These are phyloP conservation scores for Plasmodium cynomolgi DNA, from an alignment of 169 alveolate genomes.

Conservation along the genomic window DNA sequence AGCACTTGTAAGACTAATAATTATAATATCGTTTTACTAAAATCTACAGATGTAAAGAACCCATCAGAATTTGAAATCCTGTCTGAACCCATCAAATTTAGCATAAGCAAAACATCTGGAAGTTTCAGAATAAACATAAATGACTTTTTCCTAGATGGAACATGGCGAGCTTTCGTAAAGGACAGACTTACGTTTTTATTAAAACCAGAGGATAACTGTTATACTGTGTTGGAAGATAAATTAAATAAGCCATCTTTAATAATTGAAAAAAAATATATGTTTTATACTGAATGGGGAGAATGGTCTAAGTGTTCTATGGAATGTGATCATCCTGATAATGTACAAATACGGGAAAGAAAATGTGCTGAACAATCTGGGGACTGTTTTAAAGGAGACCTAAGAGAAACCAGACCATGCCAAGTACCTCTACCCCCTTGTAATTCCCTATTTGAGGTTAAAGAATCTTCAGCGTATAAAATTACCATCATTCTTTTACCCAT, in stretches of 20 bases:
- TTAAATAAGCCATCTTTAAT: slow-evolving; percentile 49
- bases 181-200: slow-evolving; percentile 50
- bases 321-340: slow-evolving; percentile 47
- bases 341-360: slow-evolving; percentile 70
- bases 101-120: slow-evolving; percentile 34
- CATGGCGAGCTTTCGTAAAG: slow-evolving; percentile 61
- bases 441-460: slow-evolving; percentile 8
- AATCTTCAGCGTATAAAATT: slow-evolving; percentile 34
- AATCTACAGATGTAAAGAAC: slow-evolving; percentile 32
- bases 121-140: slow-evolving; percentile 38
- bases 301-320: slow-evolving; percentile 72
- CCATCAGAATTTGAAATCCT: slow-evolving; percentile 65
- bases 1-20: slow-evolving; percentile 7
- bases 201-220: slow-evolving; percentile 58
- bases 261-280: slow-evolving; percentile 31
- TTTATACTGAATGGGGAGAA: slow-evolving; percentile 71
- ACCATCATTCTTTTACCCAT: slow-evolving; percentile 28
- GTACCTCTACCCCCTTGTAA: slow-evolving; percentile 51
- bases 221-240: slow-evolving; percentile 42
- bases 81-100: slow-evolving; percentile 34
- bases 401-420: slow-evolving; percentile 46
- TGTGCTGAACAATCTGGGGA: slow-evolving; percentile 20
- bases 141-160: slow-evolving; percentile 32
- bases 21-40: slow-evolving; percentile 27
- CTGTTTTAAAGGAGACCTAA: slow-evolving; percentile 70